A percentile compares a stretch with the other conserved stretches of the same genome.
These are phyloP conservation scores for Penicillium sp. DNA, from an alignment of 2,329 filamentous ascomycete genomes.

Conservation along the genomic window DNA sequence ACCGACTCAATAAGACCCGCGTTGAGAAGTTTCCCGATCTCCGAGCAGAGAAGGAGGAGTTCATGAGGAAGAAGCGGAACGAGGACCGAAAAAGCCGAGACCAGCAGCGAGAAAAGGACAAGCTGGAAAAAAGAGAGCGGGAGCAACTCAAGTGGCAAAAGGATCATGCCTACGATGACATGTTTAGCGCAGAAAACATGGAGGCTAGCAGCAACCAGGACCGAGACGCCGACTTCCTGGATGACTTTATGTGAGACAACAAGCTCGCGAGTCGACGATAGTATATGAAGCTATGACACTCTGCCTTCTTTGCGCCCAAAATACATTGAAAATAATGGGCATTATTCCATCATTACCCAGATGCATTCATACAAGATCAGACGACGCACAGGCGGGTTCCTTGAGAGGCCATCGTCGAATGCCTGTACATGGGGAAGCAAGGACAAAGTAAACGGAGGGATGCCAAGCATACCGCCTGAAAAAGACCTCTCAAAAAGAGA, in stretches of 20 bases:
- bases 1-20: constrained; percentile 96
- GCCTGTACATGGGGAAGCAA: background rate
- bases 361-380: background rate
- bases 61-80: constrained; percentile 67
- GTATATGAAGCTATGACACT: constrained; percentile 13
- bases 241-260: constrained; percentile 80
- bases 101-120: constrained; percentile 40
- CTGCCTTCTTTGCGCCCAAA: background rate
- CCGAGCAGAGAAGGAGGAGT: constrained; percentile 75
- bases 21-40: constrained; percentile 85
- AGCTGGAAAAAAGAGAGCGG: constrained; percentile 63
- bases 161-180: constrained; percentile 95
- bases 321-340: background rate
- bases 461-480: background rate
- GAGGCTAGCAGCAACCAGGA: constrained; percentile 80
- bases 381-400: background rate
- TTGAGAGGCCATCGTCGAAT: background rate
- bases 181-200: constrained; percentile 81
- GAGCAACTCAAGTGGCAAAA: constrained; percentile 91
- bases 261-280: background rate
- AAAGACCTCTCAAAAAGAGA: background rate
- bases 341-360: background rate
- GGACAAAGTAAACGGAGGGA: background rate
- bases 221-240: constrained; percentile 68
- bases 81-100: constrained; percentile 54